A percentile compares a stretch with the other conserved stretches of the same genome.
phyloP scores from a whole-genome alignment of 176 grass and related monocot genomes.

The Thinopyrum elongatum region DNA sequence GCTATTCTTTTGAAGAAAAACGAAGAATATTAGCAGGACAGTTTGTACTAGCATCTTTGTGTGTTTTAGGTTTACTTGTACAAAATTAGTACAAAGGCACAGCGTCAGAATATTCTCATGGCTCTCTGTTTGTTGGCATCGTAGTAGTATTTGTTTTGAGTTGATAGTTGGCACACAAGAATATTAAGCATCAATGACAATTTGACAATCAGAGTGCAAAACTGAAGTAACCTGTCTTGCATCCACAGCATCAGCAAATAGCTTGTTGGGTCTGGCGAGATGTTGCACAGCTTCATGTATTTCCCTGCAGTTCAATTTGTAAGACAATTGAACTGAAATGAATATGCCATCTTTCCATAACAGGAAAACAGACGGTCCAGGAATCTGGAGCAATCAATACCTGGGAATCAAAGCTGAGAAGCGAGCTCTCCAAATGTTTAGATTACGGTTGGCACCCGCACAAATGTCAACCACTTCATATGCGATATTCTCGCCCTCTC shows the following conservation, averaged over 20 bases:
- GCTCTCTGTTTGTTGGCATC: not conserved
- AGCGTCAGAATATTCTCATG: constrained; percentile 20
- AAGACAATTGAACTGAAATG: constrained; percentile 21
- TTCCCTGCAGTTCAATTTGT: constrained; percentile 56
- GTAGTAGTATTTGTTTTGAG: not conserved
- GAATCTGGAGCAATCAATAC: constrained; percentile 35
- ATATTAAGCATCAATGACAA: constrained; percentile 2
- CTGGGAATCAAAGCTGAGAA: constrained; percentile 96
- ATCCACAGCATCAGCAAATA: constrained; percentile 92
- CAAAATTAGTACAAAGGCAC: constrained; percentile 5
- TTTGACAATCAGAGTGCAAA: not conserved
- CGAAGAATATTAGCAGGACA: constrained; percentile 12
- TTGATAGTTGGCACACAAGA: not conserved
- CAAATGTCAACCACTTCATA: constrained; percentile 93
- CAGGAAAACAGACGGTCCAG: not conserved
- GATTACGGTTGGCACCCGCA: constrained; percentile 52
- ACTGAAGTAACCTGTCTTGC: constrained; percentile 77
- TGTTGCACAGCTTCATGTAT: constrained; percentile 86
- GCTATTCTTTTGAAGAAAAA: constrained; percentile 7
- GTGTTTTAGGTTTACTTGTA: not conserved
- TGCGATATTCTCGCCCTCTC: constrained; percentile 99
- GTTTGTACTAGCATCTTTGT: not conserved
- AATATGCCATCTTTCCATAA: constrained; percentile 18
- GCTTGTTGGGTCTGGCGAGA: constrained; percentile 92
- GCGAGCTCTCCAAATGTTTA: constrained; percentile 90